phyloP scores from a whole-genome alignment of 345 rosid genomes.

The Populus davidiana region DNA sequence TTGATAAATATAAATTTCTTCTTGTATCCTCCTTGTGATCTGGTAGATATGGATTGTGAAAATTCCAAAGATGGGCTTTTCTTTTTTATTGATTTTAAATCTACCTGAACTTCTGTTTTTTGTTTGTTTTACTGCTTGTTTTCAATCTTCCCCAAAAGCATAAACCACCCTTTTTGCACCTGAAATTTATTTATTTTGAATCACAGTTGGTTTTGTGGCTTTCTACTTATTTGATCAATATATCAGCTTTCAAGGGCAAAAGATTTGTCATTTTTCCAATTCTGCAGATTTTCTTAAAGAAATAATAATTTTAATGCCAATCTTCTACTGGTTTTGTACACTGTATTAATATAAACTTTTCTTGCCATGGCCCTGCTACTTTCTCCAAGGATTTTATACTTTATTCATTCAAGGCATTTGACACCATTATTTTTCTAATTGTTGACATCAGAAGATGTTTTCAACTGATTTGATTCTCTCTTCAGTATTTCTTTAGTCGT shows the following conservation, averaged over 20 bases:
- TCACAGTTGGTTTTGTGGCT: neutral
- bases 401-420: neutral
- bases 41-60: neutral
- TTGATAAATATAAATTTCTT: neutral
- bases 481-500: constrained; percentile 15
- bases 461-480: constrained; percentile 20
- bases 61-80: neutral
- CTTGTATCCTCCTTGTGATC: neutral
- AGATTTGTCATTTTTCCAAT: constrained; percentile 2
- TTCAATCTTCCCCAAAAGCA: no score
- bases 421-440: constrained; percentile 5
- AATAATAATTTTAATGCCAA: neutral
- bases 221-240: constrained; percentile 12
- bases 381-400: constrained; percentile 3
- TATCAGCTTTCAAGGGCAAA: constrained; percentile 16
- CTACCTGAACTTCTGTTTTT: neutral
- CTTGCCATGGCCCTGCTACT: neutral
- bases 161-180: neutral
- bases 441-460: constrained; percentile 16
- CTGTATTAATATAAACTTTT: neutral
- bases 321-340: neutral
- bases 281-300: constrained; percentile 4
- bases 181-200: neutral
- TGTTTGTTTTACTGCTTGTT: neutral
- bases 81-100: neutral